A percentile compares a stretch with the other conserved stretches of the same genome.
These are phyloP conservation scores for Globisporangium okanoganense DNA, from an alignment of 352 stramenopile species.

Conservation along the genomic window DNA sequence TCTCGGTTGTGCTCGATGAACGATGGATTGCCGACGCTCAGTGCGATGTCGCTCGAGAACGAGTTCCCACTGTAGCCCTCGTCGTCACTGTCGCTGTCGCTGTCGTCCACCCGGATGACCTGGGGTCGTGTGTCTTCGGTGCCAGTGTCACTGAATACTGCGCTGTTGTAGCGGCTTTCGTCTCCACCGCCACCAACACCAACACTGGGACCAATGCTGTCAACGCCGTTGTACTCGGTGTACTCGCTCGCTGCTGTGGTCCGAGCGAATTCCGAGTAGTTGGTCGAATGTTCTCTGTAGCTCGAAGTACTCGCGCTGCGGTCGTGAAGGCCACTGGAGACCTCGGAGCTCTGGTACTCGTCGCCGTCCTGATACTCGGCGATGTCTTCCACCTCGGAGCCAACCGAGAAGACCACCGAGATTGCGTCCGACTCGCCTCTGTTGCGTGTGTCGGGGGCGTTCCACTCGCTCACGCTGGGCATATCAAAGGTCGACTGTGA, in stretches of 20 bases:
- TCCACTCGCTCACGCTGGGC: conserved; percentile 30
- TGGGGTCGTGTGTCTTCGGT: neutral
- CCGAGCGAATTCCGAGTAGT: conserved; percentile 17
- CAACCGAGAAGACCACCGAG: conserved; percentile 11
- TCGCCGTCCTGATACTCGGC: neutral
- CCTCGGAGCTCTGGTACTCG: conserved; percentile 1
- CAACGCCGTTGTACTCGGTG: conserved; percentile 11
- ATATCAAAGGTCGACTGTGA: conserved; percentile 34
- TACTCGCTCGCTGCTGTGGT: conserved; percentile 20
- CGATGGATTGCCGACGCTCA: neutral
- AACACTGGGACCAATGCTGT: no score
- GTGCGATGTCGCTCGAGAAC: conserved; percentile 5
- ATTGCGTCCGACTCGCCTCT: conserved; percentile 3
- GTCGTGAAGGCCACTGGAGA: conserved; percentile 10
- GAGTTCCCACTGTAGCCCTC: neutral
- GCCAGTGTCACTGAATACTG: conserved; percentile 30
- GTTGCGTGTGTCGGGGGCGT: conserved; percentile 17
- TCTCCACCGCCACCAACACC: neutral
- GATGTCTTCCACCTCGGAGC: conserved; percentile 1
- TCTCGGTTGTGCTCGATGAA: neutral
- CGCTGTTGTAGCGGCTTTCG: conserved; percentile 25
- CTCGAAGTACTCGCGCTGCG: conserved; percentile 9
- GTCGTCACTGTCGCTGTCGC: conserved; percentile 6
- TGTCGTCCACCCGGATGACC: conserved; percentile 1
- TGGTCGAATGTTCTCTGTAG: conserved; percentile 14